Evolutionary conservation across 2,329 filamentous ascomycete genomes (phyloP), one percentile per base, ranked within the genome.

Genomic region (Fusarium siculi): DNA sequence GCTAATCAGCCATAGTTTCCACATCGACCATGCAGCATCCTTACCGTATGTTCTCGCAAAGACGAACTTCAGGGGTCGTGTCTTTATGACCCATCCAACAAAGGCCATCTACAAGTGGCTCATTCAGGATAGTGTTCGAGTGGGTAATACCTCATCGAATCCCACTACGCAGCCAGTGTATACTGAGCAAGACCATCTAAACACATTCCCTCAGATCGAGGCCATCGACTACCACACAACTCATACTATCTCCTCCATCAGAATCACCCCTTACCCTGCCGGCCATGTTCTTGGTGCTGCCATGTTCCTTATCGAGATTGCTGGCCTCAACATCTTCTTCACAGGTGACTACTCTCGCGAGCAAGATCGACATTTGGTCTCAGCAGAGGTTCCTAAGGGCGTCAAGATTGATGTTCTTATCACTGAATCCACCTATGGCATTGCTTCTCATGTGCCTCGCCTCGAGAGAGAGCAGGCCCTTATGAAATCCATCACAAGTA

Each of bases 71-170:
- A 93, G 93, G 74, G 96, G 96, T 54, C 91, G 95, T 28, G 96
- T 98, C 69, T 98, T 98, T 85, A 99, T 98, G 96, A 99, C 96
- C 57, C 96, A 99, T 85, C 95, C 96, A 4, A 99, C 96, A 52
- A 98, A 99, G 83, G 96, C 96, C 77, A 99, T 99, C 81, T 99
- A 99, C 89, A 98, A 98, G 84, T 98, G 96, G 96, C 90, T 98
- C 57, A 98, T 98, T 72, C 95, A 97, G 82, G 96, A 99, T 83
- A 97, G 95, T 75, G 94, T 99, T 49, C 92, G 96, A 66, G 95
- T 99, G 36, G 93, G 92, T 80, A 93, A 91, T 79, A 91, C 89
- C 9, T 90, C 89, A 4, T 90, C 89, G 15, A 89, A 90, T 73
- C 84, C 87, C 60, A 87, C 86, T 1, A 87, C 93, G 78, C 88